Evolutionary conservation across 768 basidiomycete species (phyloP).

Genomic region (Lyophyllum semitale): DNA sequence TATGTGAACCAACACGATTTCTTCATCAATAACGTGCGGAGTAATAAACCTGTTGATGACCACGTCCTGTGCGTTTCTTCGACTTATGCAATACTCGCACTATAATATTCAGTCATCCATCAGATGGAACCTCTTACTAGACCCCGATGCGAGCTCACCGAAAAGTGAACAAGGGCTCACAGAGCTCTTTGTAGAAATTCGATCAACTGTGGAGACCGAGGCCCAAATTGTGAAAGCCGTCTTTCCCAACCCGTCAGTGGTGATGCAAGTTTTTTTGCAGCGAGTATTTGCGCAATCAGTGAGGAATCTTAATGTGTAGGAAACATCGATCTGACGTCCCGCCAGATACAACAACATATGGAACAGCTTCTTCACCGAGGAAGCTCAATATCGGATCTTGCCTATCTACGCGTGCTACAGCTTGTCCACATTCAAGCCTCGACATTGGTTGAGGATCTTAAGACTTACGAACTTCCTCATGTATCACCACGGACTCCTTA

Average conservation of each 20-base stretch:
- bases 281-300: slow-evolving; percentile 97
- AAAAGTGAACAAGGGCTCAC: slow-evolving; percentile 77
- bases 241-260: slow-evolving; percentile 93
- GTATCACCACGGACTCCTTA: slow-evolving; percentile 63
- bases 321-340: neutral
- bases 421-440: slow-evolving; percentile 82
- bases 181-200: slow-evolving; percentile 84
- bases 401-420: slow-evolving; percentile 88
- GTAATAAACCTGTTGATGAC: slow-evolving; percentile 56
- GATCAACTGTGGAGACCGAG: slow-evolving; percentile 90
- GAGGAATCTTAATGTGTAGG: slow-evolving; percentile 24
- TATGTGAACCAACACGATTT: slow-evolving; percentile 99
- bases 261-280: slow-evolving; percentile 98
- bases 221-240: slow-evolving; percentile 98
- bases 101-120: neutral
- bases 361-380: slow-evolving; percentile 84
- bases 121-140: slow-evolving; percentile 82
- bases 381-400: slow-evolving; percentile 77
- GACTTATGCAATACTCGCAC: neutral
- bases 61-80: slow-evolving; percentile 48
- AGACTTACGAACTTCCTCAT: slow-evolving; percentile 83
- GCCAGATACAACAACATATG: slow-evolving; percentile 94
- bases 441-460: slow-evolving; percentile 85
- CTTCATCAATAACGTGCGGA: slow-evolving; percentile 92
- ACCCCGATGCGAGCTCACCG: slow-evolving; percentile 79